Conservation (phyloP, 495 filamentous ascomycete genomes). For the Hypoxylon fragiforme region DNA sequence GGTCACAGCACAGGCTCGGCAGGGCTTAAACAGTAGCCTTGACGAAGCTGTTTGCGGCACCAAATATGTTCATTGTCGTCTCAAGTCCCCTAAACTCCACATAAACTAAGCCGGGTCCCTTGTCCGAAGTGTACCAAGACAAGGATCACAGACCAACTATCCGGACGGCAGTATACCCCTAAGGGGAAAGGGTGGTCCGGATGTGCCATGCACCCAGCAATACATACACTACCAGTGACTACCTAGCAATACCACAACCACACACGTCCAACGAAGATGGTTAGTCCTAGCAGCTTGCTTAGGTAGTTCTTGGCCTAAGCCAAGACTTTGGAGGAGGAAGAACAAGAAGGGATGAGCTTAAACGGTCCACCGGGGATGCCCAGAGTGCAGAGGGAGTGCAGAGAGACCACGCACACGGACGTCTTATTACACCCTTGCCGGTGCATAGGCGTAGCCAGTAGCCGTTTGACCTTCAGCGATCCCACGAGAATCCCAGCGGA, state of each 20-base stretch:
- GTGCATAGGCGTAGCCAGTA: conserved; percentile 35
- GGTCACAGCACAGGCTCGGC: conserved; percentile 52
- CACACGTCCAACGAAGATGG: conserved; percentile 16
- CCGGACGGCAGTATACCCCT: conserved; percentile 35
- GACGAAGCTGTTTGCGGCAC: conserved; percentile 42
- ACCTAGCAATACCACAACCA: conserved; percentile 25
- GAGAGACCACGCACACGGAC: conserved; percentile 32
- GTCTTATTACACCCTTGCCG: conserved; percentile 33
- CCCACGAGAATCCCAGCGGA: conserved; percentile 38
- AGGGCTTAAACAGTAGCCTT: conserved; percentile 37
- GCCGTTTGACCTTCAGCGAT: conserved; percentile 38
- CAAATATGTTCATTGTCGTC: conserved; percentile 47
- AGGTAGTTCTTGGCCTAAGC: too few relatives aligned
- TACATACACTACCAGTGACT: too few relatives aligned
- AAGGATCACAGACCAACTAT: conserved; percentile 40
- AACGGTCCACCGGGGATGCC: conserved; percentile 36
- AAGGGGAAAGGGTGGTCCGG: conserved; percentile 39
- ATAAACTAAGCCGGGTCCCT: conserved; percentile 36
- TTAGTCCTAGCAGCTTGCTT: conserved; percentile 17
- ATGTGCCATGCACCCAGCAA: conserved; percentile 35
- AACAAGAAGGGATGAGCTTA: conserved; percentile 37
- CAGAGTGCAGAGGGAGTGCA: conserved; percentile 29
- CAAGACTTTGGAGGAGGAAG: conserved; percentile 27
- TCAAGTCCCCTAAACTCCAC: conserved; percentile 45
- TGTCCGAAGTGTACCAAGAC: conserved; percentile 40